phyloP scores from a whole-genome alignment of 1,139 yeast species.

The Geotrichum carabidarum region DNA sequence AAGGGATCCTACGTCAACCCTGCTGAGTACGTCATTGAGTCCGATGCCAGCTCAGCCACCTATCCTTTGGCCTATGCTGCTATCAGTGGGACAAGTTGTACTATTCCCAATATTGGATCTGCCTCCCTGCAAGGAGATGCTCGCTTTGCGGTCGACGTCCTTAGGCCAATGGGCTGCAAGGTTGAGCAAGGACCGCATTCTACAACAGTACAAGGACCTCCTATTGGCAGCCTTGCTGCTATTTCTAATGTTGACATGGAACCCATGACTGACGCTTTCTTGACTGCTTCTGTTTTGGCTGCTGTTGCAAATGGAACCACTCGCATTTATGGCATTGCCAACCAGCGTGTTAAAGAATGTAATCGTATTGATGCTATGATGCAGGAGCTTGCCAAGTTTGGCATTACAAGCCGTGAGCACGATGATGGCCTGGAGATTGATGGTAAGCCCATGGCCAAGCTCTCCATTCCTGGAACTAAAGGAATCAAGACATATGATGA shows the following conservation, averaged over 20 bases:
- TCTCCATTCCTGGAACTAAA: constrained; percentile 38
- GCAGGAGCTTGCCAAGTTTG: constrained; percentile 79
- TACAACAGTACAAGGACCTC: constrained; percentile 90
- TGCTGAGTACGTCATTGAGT: constrained; percentile 76
- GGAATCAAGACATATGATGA: constrained; percentile 85
- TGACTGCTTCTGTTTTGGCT: constrained; percentile 95
- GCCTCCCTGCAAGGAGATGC: constrained; percentile 96
- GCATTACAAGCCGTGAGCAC: constrained; percentile 75
- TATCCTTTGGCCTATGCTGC: constrained; percentile 98
- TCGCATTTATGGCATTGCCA: constrained; percentile 89
- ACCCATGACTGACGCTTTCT: constrained; percentile 98
- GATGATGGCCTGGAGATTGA: constrained; percentile 88
- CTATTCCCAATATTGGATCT: constrained; percentile 91
- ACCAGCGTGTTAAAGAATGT: constrained; percentile 96
- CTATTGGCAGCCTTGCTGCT: constrained; percentile 61
- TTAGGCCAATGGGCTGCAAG: constrained; percentile 90
- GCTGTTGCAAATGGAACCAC: constrained; percentile 72
- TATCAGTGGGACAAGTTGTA: constrained; percentile 87
- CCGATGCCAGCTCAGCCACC: constrained; percentile 98
- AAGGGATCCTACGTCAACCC: constrained; percentile 78
- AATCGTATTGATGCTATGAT: constrained; percentile 95
- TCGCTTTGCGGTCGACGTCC: constrained; percentile 86
- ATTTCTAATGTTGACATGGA: constrained; percentile 87
- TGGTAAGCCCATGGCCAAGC: constrained; percentile 47
- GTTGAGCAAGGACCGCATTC: constrained; percentile 78